These are phyloP conservation scores for Diaporthe vaccinii DNA, from an alignment of 2,329 filamentous ascomycete species.

Conservation along the genomic window DNA sequence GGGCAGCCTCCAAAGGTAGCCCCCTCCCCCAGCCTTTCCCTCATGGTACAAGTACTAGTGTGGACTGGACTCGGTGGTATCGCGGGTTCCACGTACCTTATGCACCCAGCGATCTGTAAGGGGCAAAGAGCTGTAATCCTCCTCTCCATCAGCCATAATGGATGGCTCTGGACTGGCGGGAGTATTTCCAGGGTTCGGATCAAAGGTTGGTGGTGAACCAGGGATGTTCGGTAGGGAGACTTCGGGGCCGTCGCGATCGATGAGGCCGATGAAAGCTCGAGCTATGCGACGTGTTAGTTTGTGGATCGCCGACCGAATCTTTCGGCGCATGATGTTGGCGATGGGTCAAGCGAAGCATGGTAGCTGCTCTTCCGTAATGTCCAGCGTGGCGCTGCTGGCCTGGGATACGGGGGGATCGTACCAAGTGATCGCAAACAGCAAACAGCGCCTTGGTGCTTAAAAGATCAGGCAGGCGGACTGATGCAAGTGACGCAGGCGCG, in stretches of 20 bases:
- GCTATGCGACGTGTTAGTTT: constrained; percentile 39
- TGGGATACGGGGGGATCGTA: constrained; percentile 31
- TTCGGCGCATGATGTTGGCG: constrained; percentile 36
- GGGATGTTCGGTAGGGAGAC: constrained; percentile 7
- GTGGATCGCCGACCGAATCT: constrained; percentile 29
- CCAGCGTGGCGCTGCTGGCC: constrained; percentile 13
- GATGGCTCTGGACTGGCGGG: background rate
- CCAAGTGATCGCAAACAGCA: constrained; percentile 36
- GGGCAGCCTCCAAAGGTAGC: background rate
- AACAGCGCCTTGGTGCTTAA: constrained; percentile 15
- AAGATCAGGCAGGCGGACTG: constrained; percentile 16
- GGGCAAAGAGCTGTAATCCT: constrained; percentile 85
- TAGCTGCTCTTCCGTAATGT: background rate
- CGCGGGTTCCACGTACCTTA: constrained; percentile 67
- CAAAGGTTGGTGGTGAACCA: background rate
- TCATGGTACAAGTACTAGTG: background rate
- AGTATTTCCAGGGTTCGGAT: background rate
- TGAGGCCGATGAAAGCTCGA: constrained; percentile 25
- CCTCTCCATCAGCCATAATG: constrained; percentile 83
- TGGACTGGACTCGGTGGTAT: background rate
- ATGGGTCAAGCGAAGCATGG: constrained; percentile 4
- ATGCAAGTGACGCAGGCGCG: background rate
- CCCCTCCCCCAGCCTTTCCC: background rate
- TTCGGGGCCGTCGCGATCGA: constrained; percentile 11
- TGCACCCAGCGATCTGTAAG: constrained; percentile 85